Conservation (phyloP, 495 filamentous ascomycete genomes). For the Delitschia confertaspora region DNA sequence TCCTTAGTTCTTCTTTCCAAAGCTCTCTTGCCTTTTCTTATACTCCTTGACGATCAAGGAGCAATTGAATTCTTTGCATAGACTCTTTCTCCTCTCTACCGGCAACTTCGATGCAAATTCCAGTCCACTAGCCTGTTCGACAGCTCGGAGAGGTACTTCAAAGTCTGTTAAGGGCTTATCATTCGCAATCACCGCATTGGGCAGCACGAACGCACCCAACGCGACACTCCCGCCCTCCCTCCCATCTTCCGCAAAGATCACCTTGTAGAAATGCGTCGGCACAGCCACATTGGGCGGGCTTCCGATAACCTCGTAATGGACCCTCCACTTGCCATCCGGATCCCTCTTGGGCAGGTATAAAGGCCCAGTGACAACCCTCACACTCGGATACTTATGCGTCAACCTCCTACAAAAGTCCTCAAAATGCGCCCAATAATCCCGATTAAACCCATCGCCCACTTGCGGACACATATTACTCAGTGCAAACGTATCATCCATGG, state of each 20-base stretch:
- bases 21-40: constrained; percentile 53
- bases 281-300: constrained; percentile 89
- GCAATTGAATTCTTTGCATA: constrained; percentile 82
- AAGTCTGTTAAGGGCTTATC: constrained; percentile 77
- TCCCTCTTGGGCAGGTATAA: constrained; percentile 80
- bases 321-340: constrained; percentile 84
- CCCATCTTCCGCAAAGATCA: constrained; percentile 89
- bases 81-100: constrained; percentile 56
- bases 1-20: constrained; percentile 34
- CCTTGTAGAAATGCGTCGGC: constrained; percentile 98
- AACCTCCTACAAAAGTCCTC: constrained; percentile 91
- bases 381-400: constrained; percentile 69
- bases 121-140: constrained; percentile 84
- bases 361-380: constrained; percentile 87
- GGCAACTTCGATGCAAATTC: constrained; percentile 82
- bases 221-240: constrained; percentile 65
- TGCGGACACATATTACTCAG: constrained; percentile 97
- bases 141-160: constrained; percentile 83
- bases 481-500: constrained; percentile 89
- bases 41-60: constrained; percentile 68
- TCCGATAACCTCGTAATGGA: constrained; percentile 94
- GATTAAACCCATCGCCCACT: constrained; percentile 94
- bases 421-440: constrained; percentile 98
- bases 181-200: constrained; percentile 85
- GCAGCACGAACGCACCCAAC: constrained; percentile 87